Evolutionary conservation across 1,284 basidiomycete genomes (phyloP).

Genomic region (Testicularia cyperi): DNA sequence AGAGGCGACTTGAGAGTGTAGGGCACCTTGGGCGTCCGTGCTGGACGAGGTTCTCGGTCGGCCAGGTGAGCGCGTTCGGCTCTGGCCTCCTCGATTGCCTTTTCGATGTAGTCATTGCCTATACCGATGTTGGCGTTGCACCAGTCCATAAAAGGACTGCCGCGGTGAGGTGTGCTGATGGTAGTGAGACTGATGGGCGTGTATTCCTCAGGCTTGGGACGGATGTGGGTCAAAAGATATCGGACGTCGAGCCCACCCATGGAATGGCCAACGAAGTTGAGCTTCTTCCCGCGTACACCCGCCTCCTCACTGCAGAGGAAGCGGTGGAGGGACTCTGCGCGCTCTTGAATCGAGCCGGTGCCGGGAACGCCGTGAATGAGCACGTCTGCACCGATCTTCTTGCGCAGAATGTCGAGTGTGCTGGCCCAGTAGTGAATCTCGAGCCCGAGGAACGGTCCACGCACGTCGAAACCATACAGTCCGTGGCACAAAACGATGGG

Average conservation of each 20-base stretch:
- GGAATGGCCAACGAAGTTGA: constrained; percentile 94
- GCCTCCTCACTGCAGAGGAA: constrained; percentile 70
- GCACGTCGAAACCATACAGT: constrained; percentile 89
- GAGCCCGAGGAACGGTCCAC: constrained; percentile 70
- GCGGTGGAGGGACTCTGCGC: constrained; percentile 76
- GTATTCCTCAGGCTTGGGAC: constrained; percentile 72
- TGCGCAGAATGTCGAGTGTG: constrained; percentile 77
- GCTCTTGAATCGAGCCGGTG: constrained; percentile 84
- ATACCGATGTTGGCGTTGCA: constrained; percentile 65
- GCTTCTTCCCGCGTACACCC: constrained; percentile 66
- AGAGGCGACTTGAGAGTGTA: constrained; percentile 54
- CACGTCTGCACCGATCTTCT: constrained; percentile 85
- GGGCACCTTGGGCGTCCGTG: constrained; percentile 29
- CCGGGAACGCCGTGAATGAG: constrained; percentile 93
- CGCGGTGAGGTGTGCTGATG: constrained; percentile 89
- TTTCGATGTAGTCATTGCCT: constrained; percentile 55
- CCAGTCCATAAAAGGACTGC: constrained; percentile 99
- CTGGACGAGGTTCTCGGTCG: constrained; percentile 12
- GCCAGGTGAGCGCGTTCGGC: constrained; percentile 16
- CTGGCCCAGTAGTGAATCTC: constrained; percentile 94
- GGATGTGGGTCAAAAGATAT: constrained; percentile 82
- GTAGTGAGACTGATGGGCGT: constrained; percentile 83
- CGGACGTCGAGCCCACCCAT: constrained; percentile 71
- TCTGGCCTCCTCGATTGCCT: constrained; percentile 43
- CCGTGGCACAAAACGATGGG: constrained; percentile 88